phyloP scores from a whole-genome alignment of 2,329 filamentous ascomycete species.

The Cercospora sp. region DNA sequence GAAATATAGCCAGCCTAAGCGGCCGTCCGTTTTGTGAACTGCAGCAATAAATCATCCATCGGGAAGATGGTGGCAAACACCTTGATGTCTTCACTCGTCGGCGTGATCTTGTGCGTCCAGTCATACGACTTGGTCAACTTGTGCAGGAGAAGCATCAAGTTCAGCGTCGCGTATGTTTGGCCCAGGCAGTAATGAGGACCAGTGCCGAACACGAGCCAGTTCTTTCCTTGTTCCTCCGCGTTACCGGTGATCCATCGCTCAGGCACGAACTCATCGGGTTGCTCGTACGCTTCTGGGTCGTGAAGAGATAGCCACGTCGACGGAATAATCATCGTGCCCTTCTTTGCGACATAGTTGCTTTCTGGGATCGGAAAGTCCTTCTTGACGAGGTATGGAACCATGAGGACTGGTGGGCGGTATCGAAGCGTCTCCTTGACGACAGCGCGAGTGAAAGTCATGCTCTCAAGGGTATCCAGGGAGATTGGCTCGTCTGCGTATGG shows the following conservation, averaged over 20 bases:
- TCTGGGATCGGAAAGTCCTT: conserved; percentile 90
- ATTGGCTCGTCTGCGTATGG: conserved; percentile 44
- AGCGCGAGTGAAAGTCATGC: conserved; percentile 81
- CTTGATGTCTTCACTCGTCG: conserved; percentile 87
- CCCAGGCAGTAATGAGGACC: conserved; percentile 96
- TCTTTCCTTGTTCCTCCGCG: conserved; percentile 89
- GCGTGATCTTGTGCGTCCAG: conserved; percentile 86
- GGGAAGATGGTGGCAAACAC: conserved; percentile 99
- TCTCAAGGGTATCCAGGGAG: conserved; percentile 83
- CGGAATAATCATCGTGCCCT: conserved; percentile 93
- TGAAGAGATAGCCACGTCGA: conserved; percentile 88
- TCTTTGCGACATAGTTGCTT: conserved; percentile 80
- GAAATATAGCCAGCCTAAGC: background rate
- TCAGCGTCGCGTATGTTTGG: conserved; percentile 86
- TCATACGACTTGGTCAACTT: conserved; percentile 50
- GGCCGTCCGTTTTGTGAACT: conserved; percentile 21
- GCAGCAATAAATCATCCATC: conserved; percentile 55
- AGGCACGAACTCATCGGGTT: conserved; percentile 85
- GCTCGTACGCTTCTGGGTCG: conserved; percentile 87
- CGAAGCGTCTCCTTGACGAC: conserved; percentile 89
- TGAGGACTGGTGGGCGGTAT: conserved; percentile 93
- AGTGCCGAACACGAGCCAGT: conserved; percentile 93
- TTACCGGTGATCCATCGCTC: conserved; percentile 86
- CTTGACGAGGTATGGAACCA: conserved; percentile 95
- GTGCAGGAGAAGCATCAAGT: conserved; percentile 67